Conservation (phyloP, 164 flowering plant genomes). For the Hamamelis virginiana region DNA sequence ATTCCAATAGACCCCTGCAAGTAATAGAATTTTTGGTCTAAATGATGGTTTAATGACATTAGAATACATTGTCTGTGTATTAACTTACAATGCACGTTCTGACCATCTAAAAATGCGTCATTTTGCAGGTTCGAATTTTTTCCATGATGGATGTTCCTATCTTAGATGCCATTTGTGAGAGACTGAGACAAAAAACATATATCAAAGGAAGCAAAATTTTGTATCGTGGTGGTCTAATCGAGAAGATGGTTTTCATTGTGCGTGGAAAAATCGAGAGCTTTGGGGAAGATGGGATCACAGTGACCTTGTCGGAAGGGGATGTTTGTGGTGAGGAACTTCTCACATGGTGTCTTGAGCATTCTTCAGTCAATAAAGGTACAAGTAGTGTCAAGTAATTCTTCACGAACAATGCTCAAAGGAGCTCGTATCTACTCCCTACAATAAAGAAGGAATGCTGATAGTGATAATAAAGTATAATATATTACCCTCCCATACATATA, state of each 20-base stretch:
- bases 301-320: conserved; percentile 64
- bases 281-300: conserved; percentile 40
- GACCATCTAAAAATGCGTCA: background rate
- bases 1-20: background rate
- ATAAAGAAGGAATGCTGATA: too few species aligned
- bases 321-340: conserved; percentile 91
- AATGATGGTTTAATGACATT: background rate
- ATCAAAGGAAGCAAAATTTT: conserved; percentile 61
- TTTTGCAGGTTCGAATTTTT: conserved; percentile 70
- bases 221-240: conserved; percentile 45
- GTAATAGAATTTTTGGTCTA: too few species aligned
- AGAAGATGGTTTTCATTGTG: conserved; percentile 72
- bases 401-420: too few species aligned
- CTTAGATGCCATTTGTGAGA: conserved; percentile 74
- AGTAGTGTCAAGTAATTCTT: too few species aligned
- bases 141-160: conserved; percentile 63
- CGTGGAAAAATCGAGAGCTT: conserved; percentile 62
- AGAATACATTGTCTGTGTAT: background rate
- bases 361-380: conserved; percentile 56
- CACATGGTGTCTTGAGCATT: conserved; percentile 76
- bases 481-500: too few species aligned
- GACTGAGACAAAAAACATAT: conserved; percentile 62
- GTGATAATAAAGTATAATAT: too few species aligned
- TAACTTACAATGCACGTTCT: too few species aligned
- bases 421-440: too few species aligned